Evolutionary conservation across 2,329 filamentous ascomycete species (phyloP).

Genomic region (Akanthomyces lecanii): DNA sequence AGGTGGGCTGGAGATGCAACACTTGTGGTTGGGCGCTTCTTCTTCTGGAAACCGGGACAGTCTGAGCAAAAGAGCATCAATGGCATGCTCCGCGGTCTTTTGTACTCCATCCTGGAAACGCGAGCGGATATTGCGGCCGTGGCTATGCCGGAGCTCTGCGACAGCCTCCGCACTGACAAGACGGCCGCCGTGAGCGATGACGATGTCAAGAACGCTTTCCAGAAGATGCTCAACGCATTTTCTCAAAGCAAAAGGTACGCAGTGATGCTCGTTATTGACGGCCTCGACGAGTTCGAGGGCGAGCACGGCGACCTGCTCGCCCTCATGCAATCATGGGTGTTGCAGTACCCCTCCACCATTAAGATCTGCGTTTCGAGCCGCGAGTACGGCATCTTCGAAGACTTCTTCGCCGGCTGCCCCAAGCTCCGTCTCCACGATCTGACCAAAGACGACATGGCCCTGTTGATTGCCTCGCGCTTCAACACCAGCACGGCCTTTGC

Average conservation of each 20-base stretch:
- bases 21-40: constrained; percentile 14
- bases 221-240: constrained; percentile 1
- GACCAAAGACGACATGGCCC: constrained; percentile 3
- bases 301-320: constrained; percentile 15
- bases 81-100: constrained; percentile 7
- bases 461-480: not conserved
- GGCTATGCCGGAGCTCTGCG: constrained; percentile 6
- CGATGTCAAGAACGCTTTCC: not conserved
- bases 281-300: constrained; percentile 25
- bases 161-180: not conserved
- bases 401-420: not conserved
- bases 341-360: not conserved
- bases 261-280: constrained; percentile 20
- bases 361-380: constrained; percentile 13
- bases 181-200: not conserved
- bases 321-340: constrained; percentile 11
- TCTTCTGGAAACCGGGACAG: constrained; percentile 17
- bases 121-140: not conserved
- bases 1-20: not conserved
- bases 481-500: not conserved
- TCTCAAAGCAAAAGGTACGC: not conserved
- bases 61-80: constrained; percentile 9
- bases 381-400: constrained; percentile 9
- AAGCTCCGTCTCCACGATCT: constrained; percentile 16
- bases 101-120: constrained; percentile 13